Evolutionary conservation across 169 alveolate species (phyloP).

Genomic region (Eimeria maxima): DNA sequence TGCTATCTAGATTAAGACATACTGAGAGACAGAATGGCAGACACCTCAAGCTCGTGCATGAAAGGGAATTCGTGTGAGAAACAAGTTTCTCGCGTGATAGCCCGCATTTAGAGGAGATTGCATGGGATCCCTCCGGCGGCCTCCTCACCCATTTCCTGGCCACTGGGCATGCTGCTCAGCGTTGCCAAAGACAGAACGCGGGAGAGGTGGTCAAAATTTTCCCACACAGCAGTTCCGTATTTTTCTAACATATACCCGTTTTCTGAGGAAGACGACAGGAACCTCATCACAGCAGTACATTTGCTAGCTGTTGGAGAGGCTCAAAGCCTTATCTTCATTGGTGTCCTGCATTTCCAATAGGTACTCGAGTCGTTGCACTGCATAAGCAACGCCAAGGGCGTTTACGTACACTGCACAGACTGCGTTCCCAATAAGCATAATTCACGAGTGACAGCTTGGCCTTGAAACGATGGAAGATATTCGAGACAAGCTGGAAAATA

Average conservation of each 20-base stretch:
- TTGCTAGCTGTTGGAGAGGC: background rate
- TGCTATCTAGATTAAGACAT: too few relatives aligned
- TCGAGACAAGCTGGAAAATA: background rate
- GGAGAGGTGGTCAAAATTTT: background rate
- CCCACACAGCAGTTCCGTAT: background rate
- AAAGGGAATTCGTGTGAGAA: background rate
- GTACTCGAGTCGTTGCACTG: background rate
- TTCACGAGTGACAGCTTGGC: background rate
- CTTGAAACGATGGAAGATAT: background rate
- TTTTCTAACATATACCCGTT: background rate
- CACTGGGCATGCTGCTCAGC: background rate
- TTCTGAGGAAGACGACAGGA: background rate
- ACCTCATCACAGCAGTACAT: background rate
- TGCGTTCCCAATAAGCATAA: background rate
- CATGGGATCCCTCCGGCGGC: background rate
- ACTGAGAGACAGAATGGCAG: background rate
- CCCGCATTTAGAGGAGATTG: background rate
- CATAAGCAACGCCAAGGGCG: background rate
- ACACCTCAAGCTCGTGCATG: background rate
- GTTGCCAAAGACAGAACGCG: background rate
- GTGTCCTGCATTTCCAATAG: background rate
- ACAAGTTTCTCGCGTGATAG: background rate
- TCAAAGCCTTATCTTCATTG: background rate
- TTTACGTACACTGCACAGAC: background rate
- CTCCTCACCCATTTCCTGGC: background rate